Base-by-base conservation (phyloP, 2,329 filamentous ascomycete species). In the Penicillium sp. region DNA sequence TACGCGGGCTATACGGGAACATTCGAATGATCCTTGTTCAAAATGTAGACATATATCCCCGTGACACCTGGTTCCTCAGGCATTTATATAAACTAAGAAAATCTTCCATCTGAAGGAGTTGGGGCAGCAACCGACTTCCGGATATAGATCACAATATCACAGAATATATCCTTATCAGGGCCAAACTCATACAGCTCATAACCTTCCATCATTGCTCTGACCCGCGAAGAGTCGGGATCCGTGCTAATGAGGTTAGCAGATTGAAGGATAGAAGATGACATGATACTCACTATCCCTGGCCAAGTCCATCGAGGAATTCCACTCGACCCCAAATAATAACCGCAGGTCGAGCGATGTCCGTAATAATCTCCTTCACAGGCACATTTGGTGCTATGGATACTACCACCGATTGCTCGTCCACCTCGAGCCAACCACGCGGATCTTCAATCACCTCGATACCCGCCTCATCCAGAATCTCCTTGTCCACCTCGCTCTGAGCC, bases 291-390 rank as follows among this genome's bases (percentile, higher is more conserved):
- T 3, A 6, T 12, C 33, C 41, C 11, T 11, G 14, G 42, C 56
- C 61, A 10, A 47, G 41, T 19, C 31, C 52, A 44, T 59, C 50
- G 12, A 51, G 6, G 28, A 56, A 33, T 2, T 31, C 17, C 2
- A 67, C 58, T 16, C 36, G 61, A 19, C 52, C 31, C 59, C 67
- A 67, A 33, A 69, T 68, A 9, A 69, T 43, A 5, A 64, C 48
- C 1, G 55, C 64, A 6, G 72, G 73, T 16, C 68, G 66, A 44
- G 71, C 66, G 53, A 74, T 57, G 55, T 76, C 73, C 12, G 71
- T 64, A 33, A 77, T 62, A 26, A 75, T 72, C 56, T 76, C 70
- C 46, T 69, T 71, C 11, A 73, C 61, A 3, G 73, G 69, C 2
- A 72, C 64, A 45, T 66, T 60, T 6, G 69, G 47, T n/a, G 59